Base-by-base conservation (phyloP, 495 filamentous ascomycete species). In the Penicillium samsonianum region DNA sequence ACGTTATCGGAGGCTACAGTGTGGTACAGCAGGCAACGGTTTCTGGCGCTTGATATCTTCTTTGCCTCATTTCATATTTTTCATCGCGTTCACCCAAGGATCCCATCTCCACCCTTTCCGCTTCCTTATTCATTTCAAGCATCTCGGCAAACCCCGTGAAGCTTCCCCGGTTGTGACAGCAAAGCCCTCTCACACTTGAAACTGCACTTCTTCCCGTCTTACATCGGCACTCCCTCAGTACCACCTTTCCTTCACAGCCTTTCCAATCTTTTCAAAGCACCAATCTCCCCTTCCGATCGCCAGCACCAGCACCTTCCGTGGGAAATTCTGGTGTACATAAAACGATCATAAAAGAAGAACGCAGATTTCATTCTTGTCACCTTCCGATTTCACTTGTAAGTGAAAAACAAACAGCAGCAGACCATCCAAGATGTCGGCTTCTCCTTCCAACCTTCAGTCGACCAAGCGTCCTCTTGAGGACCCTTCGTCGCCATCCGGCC, bases 401-500 rank as follows among this genome's bases (percentile, higher is more conserved):
- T 74, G 67, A 73, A 72, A 62, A 51, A 42, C 53, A 53, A 50
- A 58, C 69, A 74, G 68, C 61, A 65, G 63, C 60, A 69, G 59
- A 54, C 54, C 48, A 50, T 56, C 61, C 61, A 81, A 46, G 43
- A 87, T 87, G 84, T 87, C 84, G 62, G 82, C 82, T 51, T 85
- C 85, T 61, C 85, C 85, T 19, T 80, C 84, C 57, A 80, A 79
- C 53, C 74, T 80, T 59, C 83, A 81, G 63, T 87, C 87, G 40
- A 81, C 90, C 67, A 98, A 98, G 82, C 92, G 94, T 60, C 94
- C 94, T 59, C 85, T 98, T 49, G 94, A 98, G 80, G 94, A 98
- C 67, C 86, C 92, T 31, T 98, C 94, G 41, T 98, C 94, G 4
- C 92, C 94, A 5, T 94, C 91, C 25, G 91, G 90, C 19, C 88